Percentiles rank a stretch among this genome's conserved stretches.
phyloP scores from a whole-genome alignment of 441 rosid species.

The Viola pubescens region DNA sequence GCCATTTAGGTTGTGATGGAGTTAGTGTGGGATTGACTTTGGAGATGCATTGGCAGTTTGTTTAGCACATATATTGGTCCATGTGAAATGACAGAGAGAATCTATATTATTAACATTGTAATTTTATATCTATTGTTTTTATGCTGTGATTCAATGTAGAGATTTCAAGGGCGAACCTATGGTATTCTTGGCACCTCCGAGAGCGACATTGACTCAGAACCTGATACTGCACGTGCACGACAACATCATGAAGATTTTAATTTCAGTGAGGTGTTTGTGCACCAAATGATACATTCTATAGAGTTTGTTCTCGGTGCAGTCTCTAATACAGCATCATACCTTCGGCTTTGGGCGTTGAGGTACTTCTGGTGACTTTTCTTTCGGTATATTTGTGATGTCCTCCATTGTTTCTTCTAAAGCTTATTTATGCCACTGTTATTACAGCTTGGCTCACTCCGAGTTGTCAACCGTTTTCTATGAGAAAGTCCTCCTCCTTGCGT shows the following conservation, averaged over 20 bases:
- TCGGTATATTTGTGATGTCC: neutral
- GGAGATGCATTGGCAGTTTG: no score
- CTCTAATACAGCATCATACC: constrained; percentile 95
- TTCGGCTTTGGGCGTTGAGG: constrained; percentile 99
- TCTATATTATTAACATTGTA: neutral
- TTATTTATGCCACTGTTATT: constrained; percentile 22
- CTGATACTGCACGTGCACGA: constrained; percentile 86
- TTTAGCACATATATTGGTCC: no score
- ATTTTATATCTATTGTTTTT: constrained; percentile 8
- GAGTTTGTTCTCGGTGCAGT: constrained; percentile 96
- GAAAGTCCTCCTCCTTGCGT: constrained; percentile 89
- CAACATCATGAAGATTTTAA: constrained; percentile 81
- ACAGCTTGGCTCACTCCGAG: constrained; percentile 96
- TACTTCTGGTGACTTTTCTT: constrained; percentile 16
- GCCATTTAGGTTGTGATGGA: no score
- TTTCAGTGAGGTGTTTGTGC: constrained; percentile 96
- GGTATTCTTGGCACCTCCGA: constrained; percentile 83
- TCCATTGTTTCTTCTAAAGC: constrained; percentile 8
- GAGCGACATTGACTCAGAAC: constrained; percentile 66
- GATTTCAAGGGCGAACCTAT: constrained; percentile 93
- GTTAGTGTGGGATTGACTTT: no score
- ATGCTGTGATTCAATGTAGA: constrained; percentile 32
- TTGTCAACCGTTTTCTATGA: constrained; percentile 92
- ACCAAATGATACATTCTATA: constrained; percentile 97
- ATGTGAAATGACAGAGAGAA: no score